These are phyloP conservation scores for Plantago coronopus DNA, from an alignment of 305 asterid genomes.

Conservation along the genomic window DNA sequence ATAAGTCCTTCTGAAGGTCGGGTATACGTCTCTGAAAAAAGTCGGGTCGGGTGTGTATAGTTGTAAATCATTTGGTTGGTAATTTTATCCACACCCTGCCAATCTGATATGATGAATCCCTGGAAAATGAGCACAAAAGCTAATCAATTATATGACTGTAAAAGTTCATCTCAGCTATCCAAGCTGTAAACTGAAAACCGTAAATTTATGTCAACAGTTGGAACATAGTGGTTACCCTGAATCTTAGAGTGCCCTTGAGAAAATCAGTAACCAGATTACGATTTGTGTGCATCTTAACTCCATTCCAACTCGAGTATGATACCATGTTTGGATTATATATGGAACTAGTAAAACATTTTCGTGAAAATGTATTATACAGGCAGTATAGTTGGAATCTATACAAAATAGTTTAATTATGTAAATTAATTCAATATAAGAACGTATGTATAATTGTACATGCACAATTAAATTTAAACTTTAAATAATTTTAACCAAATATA, in stretches of 20 bases:
- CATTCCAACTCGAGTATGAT: constrained; percentile 38
- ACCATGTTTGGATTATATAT: constrained; percentile 36
- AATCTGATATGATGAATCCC: constrained; percentile 42
- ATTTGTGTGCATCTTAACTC: constrained; percentile 33
- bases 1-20: background rate
- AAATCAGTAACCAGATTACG: constrained; percentile 29
- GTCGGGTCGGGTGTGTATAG: constrained; percentile 16
- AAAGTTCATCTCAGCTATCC: background rate
- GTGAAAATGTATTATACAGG: constrained; percentile 29
- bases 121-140: background rate
- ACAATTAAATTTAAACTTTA: too few relatives aligned
- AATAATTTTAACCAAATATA: too few relatives aligned
- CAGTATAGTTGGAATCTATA: too few relatives aligned
- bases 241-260: constrained; percentile 28
- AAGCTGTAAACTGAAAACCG: too few relatives aligned
- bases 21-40: background rate
- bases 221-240: constrained; percentile 19
- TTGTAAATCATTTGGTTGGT: constrained; percentile 26
- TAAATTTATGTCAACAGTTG: too few relatives aligned
- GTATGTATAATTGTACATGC: too few relatives aligned
- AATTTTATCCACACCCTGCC: constrained; percentile 36
- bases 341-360: too few relatives aligned
- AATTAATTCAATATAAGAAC: too few relatives aligned
- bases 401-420: too few relatives aligned
- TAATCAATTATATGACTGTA: background rate